Evolutionary conservation across 164 flowering plant species (phyloP), one percentile per base, ranked within the genome.

Genomic region (Warburgia ugandensis): DNA sequence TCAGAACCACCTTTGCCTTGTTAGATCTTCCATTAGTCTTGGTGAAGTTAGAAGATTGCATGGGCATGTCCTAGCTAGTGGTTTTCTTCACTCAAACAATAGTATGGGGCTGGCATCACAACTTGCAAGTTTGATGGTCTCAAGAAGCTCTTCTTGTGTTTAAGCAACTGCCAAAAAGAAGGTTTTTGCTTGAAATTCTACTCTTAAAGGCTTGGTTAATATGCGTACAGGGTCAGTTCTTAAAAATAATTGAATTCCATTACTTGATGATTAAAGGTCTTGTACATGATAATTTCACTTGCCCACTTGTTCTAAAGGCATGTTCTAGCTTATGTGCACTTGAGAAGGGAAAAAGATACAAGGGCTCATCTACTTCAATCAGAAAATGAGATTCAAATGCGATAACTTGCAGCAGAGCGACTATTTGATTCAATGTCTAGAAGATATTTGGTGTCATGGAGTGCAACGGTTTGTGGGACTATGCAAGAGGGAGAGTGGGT

Each of bases 301-400:
- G 62, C 54, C 77, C 80, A 29, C 63, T 72, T 45, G 71, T 70
- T 52, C 63, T 76, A 8, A 76, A 68, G 69, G 75, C 77, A 42
- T 76, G n/a, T n/a, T n/a, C n/a, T n/a, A n/a, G n/a, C 77, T 30
- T 67, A 29, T 50, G 21, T 45, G 52, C 29, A 2, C 70, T 67
- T 57, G 56, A 67, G 53, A 52, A 53, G 25, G 70, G 70, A 17
- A 53, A 46, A 29, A 53, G 42, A 52, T 29, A 60, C 47, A 29
- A 6, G 27, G 52, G 21, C 42, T 48, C 9, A 56, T 70, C 36
- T 27, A 54, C 27, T 60, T 46, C 48, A 46, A 48, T 38, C 58
- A 61, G 48, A 20, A 28, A 52, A 14, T 11, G 21, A 4, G 55
- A 63, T 48, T 46, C 38, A 76, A 29, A 16, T 2, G 73, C 70